phyloP scores from a whole-genome alignment of 805 yeast genomes.

The Hanseniaspora osmophila region DNA sequence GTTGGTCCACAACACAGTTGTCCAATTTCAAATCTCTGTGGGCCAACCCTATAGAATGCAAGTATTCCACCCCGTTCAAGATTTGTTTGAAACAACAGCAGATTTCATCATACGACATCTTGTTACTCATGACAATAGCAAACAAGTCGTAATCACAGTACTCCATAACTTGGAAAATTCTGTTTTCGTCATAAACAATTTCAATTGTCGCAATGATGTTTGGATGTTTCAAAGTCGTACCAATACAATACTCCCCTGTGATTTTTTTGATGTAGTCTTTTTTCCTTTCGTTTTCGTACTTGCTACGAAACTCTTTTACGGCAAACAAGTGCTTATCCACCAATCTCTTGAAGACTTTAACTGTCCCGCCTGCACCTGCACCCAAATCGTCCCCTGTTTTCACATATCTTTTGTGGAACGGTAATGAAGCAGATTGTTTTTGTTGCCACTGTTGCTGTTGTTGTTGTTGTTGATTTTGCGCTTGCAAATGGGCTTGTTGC shows the following conservation, averaged over 20 bases:
- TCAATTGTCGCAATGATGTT: conserved; percentile 86
- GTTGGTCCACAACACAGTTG: conserved; percentile 72
- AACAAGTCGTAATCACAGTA: conserved; percentile 86
- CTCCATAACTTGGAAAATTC: conserved; percentile 86
- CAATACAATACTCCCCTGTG: conserved; percentile 89
- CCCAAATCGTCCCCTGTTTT: conserved; percentile 79
- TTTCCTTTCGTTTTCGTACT: conserved; percentile 56
- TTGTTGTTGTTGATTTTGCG: conserved; percentile 1
- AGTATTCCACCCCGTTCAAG: conserved; percentile 62
- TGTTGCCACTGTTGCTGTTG: conserved; percentile 2
- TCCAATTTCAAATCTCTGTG: conserved; percentile 87
- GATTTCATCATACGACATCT: conserved; percentile 67
- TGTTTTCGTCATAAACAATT: conserved; percentile 75
- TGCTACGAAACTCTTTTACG: conserved; percentile 79
- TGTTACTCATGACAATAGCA: conserved; percentile 87
- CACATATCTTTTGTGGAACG: conserved; percentile 63
- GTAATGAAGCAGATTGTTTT: conserved; percentile 18
- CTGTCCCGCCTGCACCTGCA: conserved; percentile 92
- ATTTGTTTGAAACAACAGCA: conserved; percentile 85
- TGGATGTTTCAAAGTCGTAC: conserved; percentile 78
- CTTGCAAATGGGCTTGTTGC: not conserved
- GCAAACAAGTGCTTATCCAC: conserved; percentile 68
- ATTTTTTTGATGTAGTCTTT: conserved; percentile 85
- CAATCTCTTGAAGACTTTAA: conserved; percentile 53
- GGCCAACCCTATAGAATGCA: conserved; percentile 75